Evolutionary conservation across 441 rosid species (phyloP).

Genomic region (Arabidopsis hybrid): DNA sequence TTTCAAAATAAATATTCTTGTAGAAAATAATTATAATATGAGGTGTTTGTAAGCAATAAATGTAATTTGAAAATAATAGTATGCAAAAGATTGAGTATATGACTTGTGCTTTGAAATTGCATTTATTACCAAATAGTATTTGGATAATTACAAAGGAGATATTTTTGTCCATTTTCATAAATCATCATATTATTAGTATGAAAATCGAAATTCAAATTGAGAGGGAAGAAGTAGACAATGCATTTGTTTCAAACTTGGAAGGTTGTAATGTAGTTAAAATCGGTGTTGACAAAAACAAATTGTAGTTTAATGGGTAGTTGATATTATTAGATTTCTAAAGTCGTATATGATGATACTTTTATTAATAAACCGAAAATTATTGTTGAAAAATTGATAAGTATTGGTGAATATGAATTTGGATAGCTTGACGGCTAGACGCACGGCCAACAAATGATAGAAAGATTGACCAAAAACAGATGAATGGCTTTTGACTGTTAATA

Average conservation of each 20-base stretch:
- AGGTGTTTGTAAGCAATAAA: conserved; percentile 34
- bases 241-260: not conserved
- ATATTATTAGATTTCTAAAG: not conserved
- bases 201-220: conserved; percentile 20
- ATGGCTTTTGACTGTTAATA: conserved; percentile 26
- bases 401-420: conserved; percentile 24
- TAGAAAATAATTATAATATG: not conserved
- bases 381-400: not conserved
- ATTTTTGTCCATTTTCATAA: conserved; percentile 5
- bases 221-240: conserved; percentile 5
- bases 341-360: not conserved
- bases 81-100: conserved; percentile 41
- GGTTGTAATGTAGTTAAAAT: conserved; percentile 22
- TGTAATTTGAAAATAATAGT: conserved; percentile 35
- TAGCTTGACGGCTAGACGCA: conserved; percentile 2
- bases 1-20: conserved; percentile 33
- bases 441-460: conserved; percentile 35
- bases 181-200: not conserved
- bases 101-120: conserved; percentile 43
- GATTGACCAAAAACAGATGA: conserved; percentile 29
- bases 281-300: conserved; percentile 13
- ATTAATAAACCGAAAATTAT: not conserved
- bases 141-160: conserved; percentile 39
- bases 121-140: conserved; percentile 44
- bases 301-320: conserved; percentile 29